Base-by-base conservation (phyloP, 1,284 basidiomycete genomes). In the Fomitopsis palustris region DNA sequence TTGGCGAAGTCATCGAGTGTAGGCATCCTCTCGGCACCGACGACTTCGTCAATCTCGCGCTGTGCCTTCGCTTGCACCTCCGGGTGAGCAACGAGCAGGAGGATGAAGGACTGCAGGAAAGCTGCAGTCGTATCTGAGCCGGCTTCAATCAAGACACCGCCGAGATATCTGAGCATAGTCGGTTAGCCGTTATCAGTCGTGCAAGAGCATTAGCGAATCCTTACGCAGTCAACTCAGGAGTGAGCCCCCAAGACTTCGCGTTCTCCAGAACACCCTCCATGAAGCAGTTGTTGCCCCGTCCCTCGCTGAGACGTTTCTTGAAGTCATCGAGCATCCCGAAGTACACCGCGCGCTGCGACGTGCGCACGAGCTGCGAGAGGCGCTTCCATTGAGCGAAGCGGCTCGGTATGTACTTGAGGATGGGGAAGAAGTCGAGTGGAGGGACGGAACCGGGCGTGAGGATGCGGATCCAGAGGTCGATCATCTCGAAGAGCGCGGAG, bases 311-410 rank as follows among this genome's bases (percentile, higher is more conserved):
- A 4, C 62, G 57, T 27, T 35, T 41, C 52, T 59, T 57, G 17
- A 55, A 25, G 25, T 54, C 54, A 14, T 64, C 62, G 37, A 65
- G 60, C 25, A 70, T 60, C 12, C 62, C 65, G 52, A 62, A 65
- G 61, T 66, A 70, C 14, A 70, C 54, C 23, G 60, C 60, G 25
- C 62, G 62, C 53, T 73, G 71, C 31, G 64, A 39, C 33, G 53
- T 62, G 37, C 67, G 62, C 39, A 70, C 62, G 35, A 66, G 54
- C 23, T 62, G 61, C 47, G 63, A 66, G 5, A 67, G 55, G 3
- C 56, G 58, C 60, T 75, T 75, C 75, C 75, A 75, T 10, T 64
- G 49, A 4, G 74, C 74, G 64, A 68, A 71, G 19, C 68, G 53
- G 56, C 68, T 70, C 7, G 74, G 75, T 51, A 75, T 65, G 56